phyloP scores from a whole-genome alignment of 1,284 basidiomycete genomes.

The Schizopora paradoxa region DNA sequence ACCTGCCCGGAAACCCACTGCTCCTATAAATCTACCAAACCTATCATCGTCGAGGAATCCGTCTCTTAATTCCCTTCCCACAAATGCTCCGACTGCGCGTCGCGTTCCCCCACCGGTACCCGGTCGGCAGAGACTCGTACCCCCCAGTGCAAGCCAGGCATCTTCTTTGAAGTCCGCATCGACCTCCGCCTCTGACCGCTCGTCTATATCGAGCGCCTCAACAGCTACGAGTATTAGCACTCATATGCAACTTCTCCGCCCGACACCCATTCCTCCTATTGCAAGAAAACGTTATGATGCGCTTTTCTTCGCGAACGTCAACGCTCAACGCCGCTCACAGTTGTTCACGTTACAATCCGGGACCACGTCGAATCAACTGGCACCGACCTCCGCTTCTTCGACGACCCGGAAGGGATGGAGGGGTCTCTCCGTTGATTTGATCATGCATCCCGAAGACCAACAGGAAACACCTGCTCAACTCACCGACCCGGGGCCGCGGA shows the following conservation, averaged over 20 bases:
- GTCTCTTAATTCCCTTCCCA: constrained; percentile 20
- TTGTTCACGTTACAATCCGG: constrained; percentile 14
- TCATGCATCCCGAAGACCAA: constrained; percentile 41
- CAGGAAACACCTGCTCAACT: constrained; percentile 24
- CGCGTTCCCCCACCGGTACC: constrained; percentile 16
- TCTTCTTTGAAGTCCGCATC: constrained; percentile 26
- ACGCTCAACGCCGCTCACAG: constrained; percentile 40
- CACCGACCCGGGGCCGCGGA: constrained; percentile 34
- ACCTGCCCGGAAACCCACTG: constrained; percentile 43
- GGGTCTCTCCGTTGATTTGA: constrained; percentile 68
- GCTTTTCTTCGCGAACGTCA: constrained; percentile 55
- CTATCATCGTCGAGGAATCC: constrained; percentile 29
- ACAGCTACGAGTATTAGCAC: constrained; percentile 40
- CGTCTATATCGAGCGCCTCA: constrained; percentile 52
- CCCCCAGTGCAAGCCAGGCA: constrained; percentile 23
- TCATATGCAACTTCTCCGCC: constrained; percentile 32
- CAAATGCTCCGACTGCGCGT: constrained; percentile 2
- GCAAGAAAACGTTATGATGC: constrained; percentile 61
- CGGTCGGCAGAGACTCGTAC: constrained; percentile 19
- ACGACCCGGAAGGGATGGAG: constrained; percentile 54
- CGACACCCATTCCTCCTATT: constrained; percentile 59
- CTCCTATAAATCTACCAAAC: constrained; percentile 25
- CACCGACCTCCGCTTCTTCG: constrained; percentile 23
- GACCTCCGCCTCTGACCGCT: constrained; percentile 50
- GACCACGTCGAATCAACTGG: constrained; percentile 12